Evolutionary conservation across 2,329 filamentous ascomycete genomes (phyloP), one percentile per base, ranked within the genome.

Genomic region (Pyrenophora tritici-repentis): DNA sequence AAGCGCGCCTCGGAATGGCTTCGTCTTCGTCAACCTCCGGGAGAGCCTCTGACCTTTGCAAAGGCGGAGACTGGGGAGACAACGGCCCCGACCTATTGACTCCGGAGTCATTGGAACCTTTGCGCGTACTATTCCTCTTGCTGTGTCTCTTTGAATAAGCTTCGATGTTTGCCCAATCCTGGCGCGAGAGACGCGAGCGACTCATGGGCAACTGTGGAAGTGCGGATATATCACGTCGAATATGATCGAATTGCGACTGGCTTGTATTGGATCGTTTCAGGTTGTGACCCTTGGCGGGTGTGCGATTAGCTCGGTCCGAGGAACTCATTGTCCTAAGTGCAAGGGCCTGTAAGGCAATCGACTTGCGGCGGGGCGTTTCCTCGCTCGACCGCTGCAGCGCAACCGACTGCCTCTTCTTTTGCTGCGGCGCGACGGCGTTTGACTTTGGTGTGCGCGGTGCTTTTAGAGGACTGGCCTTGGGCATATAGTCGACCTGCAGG

Each of bases 21-120:
- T 69, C 68, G 34, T 71, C 68, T 51, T 70, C 67, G 33, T 71
- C 70, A 16, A 72, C 57, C 56, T 72, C 65, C 4, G 70, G 70
- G 24, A 73, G 57, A 33, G 62, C 55, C 33, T 66, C 59, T 18
- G 66, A 66, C 29, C 52, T 60, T 40, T 66, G 59, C 20, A 53
- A 48, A 17, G 62, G 58, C 17, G 65, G 62, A 13, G 67, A 65
- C 13, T 61, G 56, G 18, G 65, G 62, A 13, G 67, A 65, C n/a
- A 61, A 54, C n/a, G 61, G 42, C 1, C 33, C 42, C 18, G 42
- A 51, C 29, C 46, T 58, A 20, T 47, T 55, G 3, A 48, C 16
- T 20, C 33, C 33, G 6, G 53, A 55, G 22, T 62, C 61, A n/a
- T 35, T 59, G 16, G 58, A 64, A 14, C 56, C 32, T 17, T 57